Percentiles rank a stretch among this genome's conserved stretches.
These are phyloP conservation scores for Lipomyces anomalus DNA, from an alignment of 805 yeast species.

Conservation along the genomic window DNA sequence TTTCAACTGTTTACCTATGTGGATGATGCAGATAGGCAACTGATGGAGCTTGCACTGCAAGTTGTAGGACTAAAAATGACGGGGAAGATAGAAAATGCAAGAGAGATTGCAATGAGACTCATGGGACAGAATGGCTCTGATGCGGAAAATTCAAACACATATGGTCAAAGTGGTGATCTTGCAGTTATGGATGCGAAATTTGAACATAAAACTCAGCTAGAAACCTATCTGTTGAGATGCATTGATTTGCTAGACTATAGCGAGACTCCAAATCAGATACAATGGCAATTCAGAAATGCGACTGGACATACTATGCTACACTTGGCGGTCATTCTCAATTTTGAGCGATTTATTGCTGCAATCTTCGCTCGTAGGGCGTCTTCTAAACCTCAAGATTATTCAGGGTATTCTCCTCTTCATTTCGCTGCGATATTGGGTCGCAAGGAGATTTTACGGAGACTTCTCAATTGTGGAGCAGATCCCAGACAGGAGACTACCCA, in stretches of 20 bases:
- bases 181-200: not conserved
- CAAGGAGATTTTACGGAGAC: conserved; percentile 54
- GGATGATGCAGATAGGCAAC: conserved; percentile 91
- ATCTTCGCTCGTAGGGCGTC: conserved; percentile 58
- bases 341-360: conserved; percentile 52
- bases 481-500: conserved; percentile 47
- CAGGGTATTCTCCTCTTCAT: conserved; percentile 83
- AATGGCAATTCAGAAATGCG: conserved; percentile 72
- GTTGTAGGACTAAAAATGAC: conserved; percentile 96
- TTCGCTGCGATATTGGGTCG: conserved; percentile 76
- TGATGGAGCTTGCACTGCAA: conserved; percentile 90
- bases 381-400: conserved; percentile 61
- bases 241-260: conserved; percentile 63
- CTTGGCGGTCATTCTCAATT: conserved; percentile 73
- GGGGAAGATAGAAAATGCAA: conserved; percentile 91
- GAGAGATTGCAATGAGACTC: conserved; percentile 84
- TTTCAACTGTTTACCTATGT: conserved; percentile 76
- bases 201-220: conserved; percentile 40
- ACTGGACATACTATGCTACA: conserved; percentile 89
- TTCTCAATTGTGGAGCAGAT: conserved; percentile 61
- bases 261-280: conserved; percentile 43
- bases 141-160: conserved; percentile 1
- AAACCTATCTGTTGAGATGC: conserved; percentile 41
- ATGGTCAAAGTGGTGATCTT: not conserved
- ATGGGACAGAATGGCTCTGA: conserved; percentile 51